These are phyloP conservation scores for Russula sp. DNA, from an alignment of 768 basidiomycete genomes.

Conservation along the genomic window DNA sequence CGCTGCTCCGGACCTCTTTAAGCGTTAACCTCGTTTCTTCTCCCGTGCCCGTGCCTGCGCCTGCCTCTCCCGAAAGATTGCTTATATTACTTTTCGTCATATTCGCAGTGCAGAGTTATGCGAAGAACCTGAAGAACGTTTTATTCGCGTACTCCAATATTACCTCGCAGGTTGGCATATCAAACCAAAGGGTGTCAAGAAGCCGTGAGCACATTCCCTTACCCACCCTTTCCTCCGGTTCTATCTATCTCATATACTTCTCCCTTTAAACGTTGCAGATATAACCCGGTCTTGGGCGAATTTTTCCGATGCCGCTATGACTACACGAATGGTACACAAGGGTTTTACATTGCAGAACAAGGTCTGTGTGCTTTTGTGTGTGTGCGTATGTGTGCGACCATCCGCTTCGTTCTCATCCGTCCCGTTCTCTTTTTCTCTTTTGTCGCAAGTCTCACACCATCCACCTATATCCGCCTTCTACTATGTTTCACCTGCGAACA, in stretches of 20 bases:
- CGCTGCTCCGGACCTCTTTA: not conserved
- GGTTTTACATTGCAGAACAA: constrained; percentile 97
- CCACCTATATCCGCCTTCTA: constrained; percentile 94
- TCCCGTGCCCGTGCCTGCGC: not conserved
- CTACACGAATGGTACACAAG: constrained; percentile 87
- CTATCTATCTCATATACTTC: constrained; percentile 14
- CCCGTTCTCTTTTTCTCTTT: not conserved
- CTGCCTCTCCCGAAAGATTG: not conserved
- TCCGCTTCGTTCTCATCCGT: not conserved
- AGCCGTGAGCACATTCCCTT: constrained; percentile 66
- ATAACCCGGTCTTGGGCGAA: constrained; percentile 96
- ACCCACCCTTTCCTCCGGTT: constrained; percentile 8
- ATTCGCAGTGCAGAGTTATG: constrained; percentile 68
- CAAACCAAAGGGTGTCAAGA: constrained; percentile 99
- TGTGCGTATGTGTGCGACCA: not conserved
- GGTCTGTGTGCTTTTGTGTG: constrained; percentile 43
- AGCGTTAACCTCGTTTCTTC: not conserved
- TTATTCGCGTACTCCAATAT: constrained; percentile 86
- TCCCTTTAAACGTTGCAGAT: constrained; percentile 46
- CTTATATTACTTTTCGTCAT: constrained; percentile 6
- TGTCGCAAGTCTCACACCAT: constrained; percentile 88
- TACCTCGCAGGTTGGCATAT: constrained; percentile 99
- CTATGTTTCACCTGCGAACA: constrained; percentile 90
- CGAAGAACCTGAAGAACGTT: constrained; percentile 83
- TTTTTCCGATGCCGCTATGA: constrained; percentile 96